Evolutionary conservation across 2,329 filamentous ascomycete genomes (phyloP), one percentile per base, ranked within the genome.

Genomic region (Akanthomyces lecanii): DNA sequence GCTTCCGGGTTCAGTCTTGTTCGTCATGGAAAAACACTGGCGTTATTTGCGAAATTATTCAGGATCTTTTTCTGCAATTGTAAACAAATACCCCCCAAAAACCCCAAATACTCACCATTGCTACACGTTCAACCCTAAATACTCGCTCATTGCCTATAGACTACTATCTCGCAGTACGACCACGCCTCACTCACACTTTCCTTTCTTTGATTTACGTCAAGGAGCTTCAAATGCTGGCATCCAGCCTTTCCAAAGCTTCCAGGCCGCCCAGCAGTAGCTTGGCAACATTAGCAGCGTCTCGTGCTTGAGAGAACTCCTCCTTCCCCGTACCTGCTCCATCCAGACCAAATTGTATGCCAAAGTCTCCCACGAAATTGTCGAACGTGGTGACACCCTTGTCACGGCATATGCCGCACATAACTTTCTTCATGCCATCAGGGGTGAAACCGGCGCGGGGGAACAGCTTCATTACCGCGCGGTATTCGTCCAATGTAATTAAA

Each of bases 401-500:
- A 5, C 53, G 30, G 40, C 65, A 67, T 5, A 67, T 28, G n/a
- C 64, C 61, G 36, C 53, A 57, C 45, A 67, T 60, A 2, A 57
- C 33, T 5, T 58, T 1, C 50, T 57, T 66, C 3, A 65, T 21
- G 4, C 64, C 63, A 16, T 63, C 60, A 10, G 5, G 25, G 1
- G 53, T 58, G 36, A 67, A 66, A 2, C 63, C 64, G 5, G 28
- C 33, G 7, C 63, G 63, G 3, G 65, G 65, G 8, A 64, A 66
- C 3, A 65, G 38, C 2, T 25, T 30, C 53, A 54, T 44, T 1
- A 67, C 50, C 3, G 60, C 53, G 4, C 5, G 38, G 48, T 57
- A 67, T 44, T 66, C 64, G 12, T 67, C 42, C 7, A 21, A 16
- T 5, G 64, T 63, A 14, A 64, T 63, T 3, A 65, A 12, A 14